Percentiles rank a stretch among this genome's conserved stretches.
These are phyloP conservation scores for Claviceps capensis DNA, from an alignment of 2,329 filamentous ascomycete species.

Conservation along the genomic window DNA sequence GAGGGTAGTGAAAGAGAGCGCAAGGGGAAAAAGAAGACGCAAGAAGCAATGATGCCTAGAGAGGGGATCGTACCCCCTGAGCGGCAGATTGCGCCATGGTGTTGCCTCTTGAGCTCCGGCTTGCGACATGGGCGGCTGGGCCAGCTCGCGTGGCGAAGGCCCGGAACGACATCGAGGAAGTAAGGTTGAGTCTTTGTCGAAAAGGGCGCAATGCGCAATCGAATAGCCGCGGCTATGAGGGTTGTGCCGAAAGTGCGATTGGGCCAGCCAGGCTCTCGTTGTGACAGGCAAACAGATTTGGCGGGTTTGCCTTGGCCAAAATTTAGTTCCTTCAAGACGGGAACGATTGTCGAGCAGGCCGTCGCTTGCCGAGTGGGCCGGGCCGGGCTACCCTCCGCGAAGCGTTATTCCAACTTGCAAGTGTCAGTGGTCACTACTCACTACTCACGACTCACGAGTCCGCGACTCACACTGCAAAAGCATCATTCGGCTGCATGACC, in stretches of 20 bases:
- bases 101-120: conserved; percentile 23
- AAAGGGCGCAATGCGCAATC: conserved; percentile 19
- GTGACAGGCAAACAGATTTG: not conserved
- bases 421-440: too few species aligned
- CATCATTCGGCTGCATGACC: too few species aligned
- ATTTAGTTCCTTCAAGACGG: not conserved
- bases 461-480: too few species aligned
- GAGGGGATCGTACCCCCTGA: conserved; percentile 14
- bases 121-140: conserved; percentile 32
- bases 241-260: conserved; percentile 7
- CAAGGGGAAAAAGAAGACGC: not conserved
- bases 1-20: not conserved
- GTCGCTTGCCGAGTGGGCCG: too few species aligned
- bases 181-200: not conserved
- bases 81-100: conserved; percentile 66
- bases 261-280: not conserved
- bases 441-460: too few species aligned
- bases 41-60: not conserved
- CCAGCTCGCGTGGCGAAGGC: conserved; percentile 39
- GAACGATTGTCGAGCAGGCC: not conserved
- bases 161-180: conserved; percentile 42
- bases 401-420: too few species aligned
- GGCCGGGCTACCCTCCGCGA: too few species aligned
- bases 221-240: conserved; percentile 11
- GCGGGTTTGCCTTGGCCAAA: not conserved